A percentile compares a stretch with the other conserved stretches of the same genome.
Conservation (phyloP, 768 basidiomycete genomes). For the Gymnopilus junonius region DNA sequence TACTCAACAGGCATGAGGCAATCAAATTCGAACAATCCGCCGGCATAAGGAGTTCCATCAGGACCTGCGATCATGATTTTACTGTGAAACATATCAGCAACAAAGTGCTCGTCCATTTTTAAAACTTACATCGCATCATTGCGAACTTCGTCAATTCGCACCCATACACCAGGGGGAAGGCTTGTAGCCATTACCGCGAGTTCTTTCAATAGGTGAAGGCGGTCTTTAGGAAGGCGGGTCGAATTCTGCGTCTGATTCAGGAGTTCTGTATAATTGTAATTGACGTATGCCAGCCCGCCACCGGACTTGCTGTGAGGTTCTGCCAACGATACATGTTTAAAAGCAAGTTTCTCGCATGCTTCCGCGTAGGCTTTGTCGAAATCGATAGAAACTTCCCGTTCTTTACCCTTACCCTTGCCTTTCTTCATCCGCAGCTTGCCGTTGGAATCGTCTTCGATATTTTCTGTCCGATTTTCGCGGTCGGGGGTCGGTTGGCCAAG, state of each 20-base stretch:
- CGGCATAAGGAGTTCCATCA: constrained; percentile 56
- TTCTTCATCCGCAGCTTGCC: constrained; percentile 19
- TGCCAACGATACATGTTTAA: constrained; percentile 44
- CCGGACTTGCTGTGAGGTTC: constrained; percentile 16
- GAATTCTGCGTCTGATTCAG: constrained; percentile 37
- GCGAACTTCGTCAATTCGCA: constrained; percentile 59
- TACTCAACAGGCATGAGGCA: constrained; percentile 59
- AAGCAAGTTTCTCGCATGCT: constrained; percentile 52
- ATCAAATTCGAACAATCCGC: constrained; percentile 61
- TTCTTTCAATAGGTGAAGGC: constrained; percentile 59
- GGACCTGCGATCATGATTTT: constrained; percentile 65
- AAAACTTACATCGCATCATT: constrained; percentile 57
- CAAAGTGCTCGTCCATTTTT: not conserved
- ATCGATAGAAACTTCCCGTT: constrained; percentile 32
- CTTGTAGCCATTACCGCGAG: constrained; percentile 59
- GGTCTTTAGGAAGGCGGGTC: constrained; percentile 48
- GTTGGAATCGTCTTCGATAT: constrained; percentile 1
- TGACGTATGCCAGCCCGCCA: constrained; percentile 28
- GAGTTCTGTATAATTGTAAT: constrained; percentile 39
- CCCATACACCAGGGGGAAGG: constrained; percentile 60
- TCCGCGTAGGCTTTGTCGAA: constrained; percentile 44
- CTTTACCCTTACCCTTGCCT: constrained; percentile 33
- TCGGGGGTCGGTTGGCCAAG: constrained; percentile 33
- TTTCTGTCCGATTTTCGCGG: constrained; percentile 16
- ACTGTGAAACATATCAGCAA: constrained; percentile 29